Conservation (phyloP, 768 basidiomycete species). For the Leccinum rimulosum region DNA sequence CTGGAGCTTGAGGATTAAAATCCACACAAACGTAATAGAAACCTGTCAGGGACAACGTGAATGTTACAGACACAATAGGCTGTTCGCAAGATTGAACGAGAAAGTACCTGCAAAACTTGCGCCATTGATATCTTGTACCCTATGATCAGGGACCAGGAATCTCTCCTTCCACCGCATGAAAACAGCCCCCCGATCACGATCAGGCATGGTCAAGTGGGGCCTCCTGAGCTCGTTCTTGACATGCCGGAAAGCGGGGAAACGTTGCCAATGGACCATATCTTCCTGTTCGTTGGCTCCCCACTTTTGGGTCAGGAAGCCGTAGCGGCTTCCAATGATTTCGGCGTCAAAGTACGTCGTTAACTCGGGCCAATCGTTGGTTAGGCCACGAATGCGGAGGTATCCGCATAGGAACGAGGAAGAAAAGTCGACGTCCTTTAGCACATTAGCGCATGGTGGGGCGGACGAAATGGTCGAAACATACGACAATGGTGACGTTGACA, state of each 20-base stretch:
- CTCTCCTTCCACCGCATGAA: conserved; percentile 98
- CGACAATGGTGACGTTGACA: conserved; percentile 88
- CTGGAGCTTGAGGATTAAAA: conserved; percentile 64
- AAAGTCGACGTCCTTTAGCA: conserved; percentile 81
- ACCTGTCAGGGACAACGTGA: conserved; percentile 42
- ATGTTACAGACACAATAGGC: not conserved
- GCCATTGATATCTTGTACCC: conserved; percentile 90
- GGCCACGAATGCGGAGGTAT: conserved; percentile 87
- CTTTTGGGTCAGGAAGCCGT: conserved; percentile 87
- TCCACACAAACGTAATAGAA: conserved; percentile 97
- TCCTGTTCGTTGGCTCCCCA: conserved; percentile 91
- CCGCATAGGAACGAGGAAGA: conserved; percentile 83
- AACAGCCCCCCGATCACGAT: conserved; percentile 74
- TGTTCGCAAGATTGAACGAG: conserved; percentile 3
- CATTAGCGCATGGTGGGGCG: conserved; percentile 3
- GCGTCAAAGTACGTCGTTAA: conserved; percentile 97
- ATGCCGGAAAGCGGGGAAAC: conserved; percentile 88
- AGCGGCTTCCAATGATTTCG: conserved; percentile 87
- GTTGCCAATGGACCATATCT: conserved; percentile 91
- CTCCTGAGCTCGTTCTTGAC: conserved; percentile 76
- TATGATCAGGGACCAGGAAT: conserved; percentile 93
- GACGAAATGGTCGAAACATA: conserved; percentile 42
- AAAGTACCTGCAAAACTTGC: conserved; percentile 89
- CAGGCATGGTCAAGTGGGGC: conserved; percentile 75
- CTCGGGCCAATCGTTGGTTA: conserved; percentile 94